Evolutionary conservation across 176 grass and related monocot species (phyloP).

Genomic region (Musa troglodytarum): DNA sequence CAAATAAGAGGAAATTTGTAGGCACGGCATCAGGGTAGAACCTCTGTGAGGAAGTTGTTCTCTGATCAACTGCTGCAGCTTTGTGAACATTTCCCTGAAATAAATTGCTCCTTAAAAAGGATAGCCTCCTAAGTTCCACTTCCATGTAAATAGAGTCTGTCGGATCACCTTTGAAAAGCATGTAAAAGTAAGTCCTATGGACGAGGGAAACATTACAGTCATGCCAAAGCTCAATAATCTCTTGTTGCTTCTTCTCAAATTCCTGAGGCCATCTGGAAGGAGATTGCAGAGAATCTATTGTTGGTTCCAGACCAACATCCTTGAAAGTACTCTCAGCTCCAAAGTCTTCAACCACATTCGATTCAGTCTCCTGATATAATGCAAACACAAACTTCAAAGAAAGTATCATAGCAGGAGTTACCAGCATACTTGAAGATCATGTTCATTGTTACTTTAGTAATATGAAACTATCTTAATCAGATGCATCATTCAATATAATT

Average conservation of each 20-base stretch:
- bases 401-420: too few species aligned
- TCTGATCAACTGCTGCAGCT: conserved; percentile 21
- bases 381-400: neutral
- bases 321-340: conserved; percentile 37
- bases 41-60: conserved; percentile 49
- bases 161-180: conserved; percentile 89
- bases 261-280: conserved; percentile 66
- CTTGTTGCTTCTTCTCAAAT: conserved; percentile 79
- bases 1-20: neutral
- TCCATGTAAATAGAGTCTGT: conserved; percentile 96
- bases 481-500: too few species aligned
- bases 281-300: conserved; percentile 42
- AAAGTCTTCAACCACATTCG: conserved; percentile 52
- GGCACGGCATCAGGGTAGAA: neutral
- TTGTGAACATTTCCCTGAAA: conserved; percentile 35
- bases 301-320: conserved; percentile 41
- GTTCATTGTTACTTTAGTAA: too few species aligned
- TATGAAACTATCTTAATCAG: too few species aligned
- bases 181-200: conserved; percentile 87
- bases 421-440: too few species aligned
- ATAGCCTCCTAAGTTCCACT: conserved; percentile 76
- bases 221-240: conserved; percentile 91
- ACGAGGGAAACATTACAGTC: conserved; percentile 73
- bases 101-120: conserved; percentile 59
- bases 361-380: conserved; percentile 1